These are phyloP conservation scores for Rhodomyrtus psidioides DNA, from an alignment of 441 rosid genomes.

Conservation along the genomic window DNA sequence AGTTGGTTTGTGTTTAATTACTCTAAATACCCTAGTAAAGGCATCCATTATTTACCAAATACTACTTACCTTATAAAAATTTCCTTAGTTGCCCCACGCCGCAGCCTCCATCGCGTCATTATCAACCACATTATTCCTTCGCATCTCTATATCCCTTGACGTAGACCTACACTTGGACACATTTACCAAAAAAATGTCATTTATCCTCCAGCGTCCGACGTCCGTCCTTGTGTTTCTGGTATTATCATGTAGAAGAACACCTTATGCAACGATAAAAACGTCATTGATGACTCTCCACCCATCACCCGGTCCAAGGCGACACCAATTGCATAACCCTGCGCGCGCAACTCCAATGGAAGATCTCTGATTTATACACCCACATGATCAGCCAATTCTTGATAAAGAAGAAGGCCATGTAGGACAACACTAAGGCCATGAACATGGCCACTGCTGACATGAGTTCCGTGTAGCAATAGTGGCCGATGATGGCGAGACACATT, in stretches of 20 bases:
- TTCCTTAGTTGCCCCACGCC: not conserved
- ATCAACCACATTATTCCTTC: not conserved
- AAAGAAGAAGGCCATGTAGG: not conserved
- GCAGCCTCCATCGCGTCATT: fast-evolving
- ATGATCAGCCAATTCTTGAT: not conserved
- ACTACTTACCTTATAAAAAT: not conserved
- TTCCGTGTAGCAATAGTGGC: not conserved
- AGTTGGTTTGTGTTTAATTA: not conserved
- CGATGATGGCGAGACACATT: too few species aligned
- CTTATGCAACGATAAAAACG: not conserved
- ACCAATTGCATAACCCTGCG: not conserved
- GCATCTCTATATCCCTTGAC: not conserved
- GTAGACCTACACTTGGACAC: not conserved
- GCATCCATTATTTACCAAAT: not conserved
- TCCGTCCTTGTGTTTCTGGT: too few species aligned
- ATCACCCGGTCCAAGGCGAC: not conserved
- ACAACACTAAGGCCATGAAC: not conserved
- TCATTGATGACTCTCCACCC: not conserved
- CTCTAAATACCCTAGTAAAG: not conserved
- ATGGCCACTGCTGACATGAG: not conserved
- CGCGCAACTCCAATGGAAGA: fast-evolving
- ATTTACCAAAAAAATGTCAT: not conserved
- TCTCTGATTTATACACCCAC: not conserved
- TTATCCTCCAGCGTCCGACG: not conserved
- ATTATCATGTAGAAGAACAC: not conserved